Conservation (phyloP, 805 yeast genomes). For the Lipomyces starkeyi region DNA sequence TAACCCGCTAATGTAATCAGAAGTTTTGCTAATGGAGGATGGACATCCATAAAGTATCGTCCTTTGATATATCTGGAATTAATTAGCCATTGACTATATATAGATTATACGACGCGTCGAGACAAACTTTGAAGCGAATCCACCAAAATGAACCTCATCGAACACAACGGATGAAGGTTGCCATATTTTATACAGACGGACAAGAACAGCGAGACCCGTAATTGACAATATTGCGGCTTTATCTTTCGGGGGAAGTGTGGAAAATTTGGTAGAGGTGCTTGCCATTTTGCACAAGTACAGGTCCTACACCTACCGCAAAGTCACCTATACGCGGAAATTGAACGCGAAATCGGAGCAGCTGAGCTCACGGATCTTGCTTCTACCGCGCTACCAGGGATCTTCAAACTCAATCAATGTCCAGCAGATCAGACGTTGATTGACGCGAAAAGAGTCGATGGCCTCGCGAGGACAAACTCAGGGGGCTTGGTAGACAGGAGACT, state of each 20-base stretch:
- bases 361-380: not conserved
- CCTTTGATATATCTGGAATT: conserved; percentile 56
- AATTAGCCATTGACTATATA: not conserved
- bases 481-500: not conserved
- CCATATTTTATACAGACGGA: conserved; percentile 67
- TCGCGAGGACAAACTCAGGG: not conserved
- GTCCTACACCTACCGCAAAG: not conserved
- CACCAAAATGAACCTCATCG: conserved; percentile 95
- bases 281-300: conserved; percentile 6
- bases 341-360: not conserved
- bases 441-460: not conserved
- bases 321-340: not conserved
- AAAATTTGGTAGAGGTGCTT: conserved; percentile 19
- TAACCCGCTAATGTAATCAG: conserved; percentile 61
- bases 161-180: conserved; percentile 84
- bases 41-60: conserved; percentile 69
- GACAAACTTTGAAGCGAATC: conserved; percentile 86
- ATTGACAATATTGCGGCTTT: conserved; percentile 42
- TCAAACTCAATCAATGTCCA: not conserved
- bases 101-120: not conserved
- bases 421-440: not conserved
- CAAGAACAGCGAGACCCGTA: conserved; percentile 56
- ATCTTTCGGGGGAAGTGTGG: conserved; percentile 30
- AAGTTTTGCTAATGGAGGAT: conserved; percentile 73
- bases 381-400: not conserved